A percentile compares a stretch with the other conserved stretches of the same genome.
Conservation (phyloP, 345 rosid species). For the Mallotus nudiflorus region DNA sequence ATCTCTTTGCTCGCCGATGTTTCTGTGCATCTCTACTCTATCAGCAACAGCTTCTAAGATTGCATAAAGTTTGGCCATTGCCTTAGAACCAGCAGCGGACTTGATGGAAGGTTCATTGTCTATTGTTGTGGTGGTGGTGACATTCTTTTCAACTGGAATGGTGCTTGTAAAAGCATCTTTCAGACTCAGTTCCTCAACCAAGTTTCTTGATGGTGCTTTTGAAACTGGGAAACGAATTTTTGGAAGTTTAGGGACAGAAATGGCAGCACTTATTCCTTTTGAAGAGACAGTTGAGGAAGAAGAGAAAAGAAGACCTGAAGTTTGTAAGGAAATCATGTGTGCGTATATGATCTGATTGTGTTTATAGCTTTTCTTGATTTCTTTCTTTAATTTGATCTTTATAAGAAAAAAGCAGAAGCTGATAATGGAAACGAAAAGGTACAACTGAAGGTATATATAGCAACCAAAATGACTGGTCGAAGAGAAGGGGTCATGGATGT, state of each 20-base stretch:
- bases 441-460: background rate
- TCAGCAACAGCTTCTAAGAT: constrained; percentile 59
- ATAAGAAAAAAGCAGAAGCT: background rate
- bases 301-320: constrained; percentile 36
- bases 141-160: no score
- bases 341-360: no score
- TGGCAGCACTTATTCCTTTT: constrained; percentile 35
- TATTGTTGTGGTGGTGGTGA: no score
- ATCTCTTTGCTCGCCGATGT: constrained; percentile 59
- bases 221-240: constrained; percentile 35
- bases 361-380: no score
- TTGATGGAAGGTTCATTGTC: no score
- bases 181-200: no score
- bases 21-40: constrained; percentile 69
- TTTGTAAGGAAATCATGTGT: constrained; percentile 47
- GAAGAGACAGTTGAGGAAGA: constrained; percentile 32
- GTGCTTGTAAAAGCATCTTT: no score
- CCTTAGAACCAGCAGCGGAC: background rate
- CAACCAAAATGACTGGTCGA: no score
- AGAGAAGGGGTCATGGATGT: constrained; percentile 8
- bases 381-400: background rate
- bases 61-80: constrained; percentile 38
- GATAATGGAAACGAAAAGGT: background rate
- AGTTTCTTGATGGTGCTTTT: constrained; percentile 15
- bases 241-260: constrained; percentile 49